A percentile compares a stretch with the other conserved stretches of the same genome.
Conservation (phyloP, 805 yeast species). For the Yarrowia sp. region DNA sequence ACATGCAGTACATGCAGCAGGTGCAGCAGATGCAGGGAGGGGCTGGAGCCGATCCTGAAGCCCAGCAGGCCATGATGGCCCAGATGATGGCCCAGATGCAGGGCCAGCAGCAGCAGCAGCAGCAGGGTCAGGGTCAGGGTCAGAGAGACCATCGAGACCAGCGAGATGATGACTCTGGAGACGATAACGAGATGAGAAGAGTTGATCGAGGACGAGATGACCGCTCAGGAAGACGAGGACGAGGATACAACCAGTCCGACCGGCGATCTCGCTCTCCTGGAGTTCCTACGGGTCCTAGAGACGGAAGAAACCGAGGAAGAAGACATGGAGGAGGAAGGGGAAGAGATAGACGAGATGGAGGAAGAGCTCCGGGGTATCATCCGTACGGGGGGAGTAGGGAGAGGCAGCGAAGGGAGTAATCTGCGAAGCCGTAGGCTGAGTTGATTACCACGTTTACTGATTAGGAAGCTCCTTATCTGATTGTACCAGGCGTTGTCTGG, state of each 20-base stretch:
- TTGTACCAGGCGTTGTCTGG: no score
- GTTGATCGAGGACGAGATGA: slow-evolving; percentile 19
- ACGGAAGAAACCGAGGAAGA: slow-evolving; percentile 10
- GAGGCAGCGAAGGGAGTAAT: neutral
- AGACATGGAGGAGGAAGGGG: slow-evolving; percentile 1
- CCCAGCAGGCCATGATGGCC: slow-evolving; percentile 15
- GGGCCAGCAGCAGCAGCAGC: neutral
- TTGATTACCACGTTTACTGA: no score
- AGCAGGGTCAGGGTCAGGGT: neutral
- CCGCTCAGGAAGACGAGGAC: slow-evolving; percentile 18
- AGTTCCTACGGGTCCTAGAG: slow-evolving; percentile 19
- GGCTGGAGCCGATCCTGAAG: neutral
- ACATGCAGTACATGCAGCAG: slow-evolving; percentile 24
- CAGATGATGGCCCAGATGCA: slow-evolving; percentile 21
- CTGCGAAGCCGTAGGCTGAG: no score
- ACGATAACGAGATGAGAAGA: slow-evolving; percentile 20
- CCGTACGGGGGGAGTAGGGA: neutral
- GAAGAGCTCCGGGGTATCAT: neutral
- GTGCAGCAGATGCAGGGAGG: slow-evolving; percentile 14
- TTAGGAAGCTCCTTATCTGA: no score
- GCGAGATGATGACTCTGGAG: neutral
- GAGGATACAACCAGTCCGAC: slow-evolving; percentile 13
- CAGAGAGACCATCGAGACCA: neutral
- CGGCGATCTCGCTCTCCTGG: slow-evolving; percentile 8
- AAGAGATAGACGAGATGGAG: neutral